A percentile compares a stretch with the other conserved stretches of the same genome.
phyloP scores from a whole-genome alignment of 805 yeast genomes.

The Pichia californica region DNA sequence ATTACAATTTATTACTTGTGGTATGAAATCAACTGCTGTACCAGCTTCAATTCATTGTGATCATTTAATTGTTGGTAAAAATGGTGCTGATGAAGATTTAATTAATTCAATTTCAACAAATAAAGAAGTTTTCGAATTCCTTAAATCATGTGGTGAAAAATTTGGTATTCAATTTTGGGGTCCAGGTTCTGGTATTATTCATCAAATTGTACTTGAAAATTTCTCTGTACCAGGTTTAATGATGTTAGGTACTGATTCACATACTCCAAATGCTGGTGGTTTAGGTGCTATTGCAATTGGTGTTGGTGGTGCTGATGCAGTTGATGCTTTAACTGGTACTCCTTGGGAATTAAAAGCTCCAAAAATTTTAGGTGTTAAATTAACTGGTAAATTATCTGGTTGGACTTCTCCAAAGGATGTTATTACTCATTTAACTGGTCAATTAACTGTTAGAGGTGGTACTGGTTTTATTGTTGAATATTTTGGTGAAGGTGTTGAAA shows the following conservation, averaged over 20 bases:
- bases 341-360: conserved; percentile 99
- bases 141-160: conserved; percentile 84
- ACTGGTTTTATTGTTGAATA: conserved; percentile 95
- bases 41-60: conserved; percentile 98
- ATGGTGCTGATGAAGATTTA: conserved; percentile 83
- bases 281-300: conserved; percentile 96
- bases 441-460: conserved; percentile 96
- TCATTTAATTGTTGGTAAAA: conserved; percentile 93
- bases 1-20: conserved; percentile 94
- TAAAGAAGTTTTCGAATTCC: conserved; percentile 91
- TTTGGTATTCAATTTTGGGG: conserved; percentile 98
- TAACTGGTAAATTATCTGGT: conserved; percentile 86
- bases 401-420: conserved; percentile 98
- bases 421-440: conserved; percentile 87
- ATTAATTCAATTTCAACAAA: conserved; percentile 80
- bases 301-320: conserved; percentile 99
- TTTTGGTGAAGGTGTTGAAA: conserved; percentile 90
- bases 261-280: conserved; percentile 98
- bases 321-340: conserved; percentile 88
- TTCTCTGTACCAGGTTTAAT: conserved; percentile 96
- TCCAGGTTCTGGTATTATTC: conserved; percentile 97
- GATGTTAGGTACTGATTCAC: conserved; percentile 95
- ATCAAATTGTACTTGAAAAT: conserved; percentile 93
- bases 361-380: conserved; percentile 87
- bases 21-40: conserved; percentile 83